Base-by-base conservation (phyloP, 2,329 filamentous ascomycete genomes). In the Fusarium subglutinans region DNA sequence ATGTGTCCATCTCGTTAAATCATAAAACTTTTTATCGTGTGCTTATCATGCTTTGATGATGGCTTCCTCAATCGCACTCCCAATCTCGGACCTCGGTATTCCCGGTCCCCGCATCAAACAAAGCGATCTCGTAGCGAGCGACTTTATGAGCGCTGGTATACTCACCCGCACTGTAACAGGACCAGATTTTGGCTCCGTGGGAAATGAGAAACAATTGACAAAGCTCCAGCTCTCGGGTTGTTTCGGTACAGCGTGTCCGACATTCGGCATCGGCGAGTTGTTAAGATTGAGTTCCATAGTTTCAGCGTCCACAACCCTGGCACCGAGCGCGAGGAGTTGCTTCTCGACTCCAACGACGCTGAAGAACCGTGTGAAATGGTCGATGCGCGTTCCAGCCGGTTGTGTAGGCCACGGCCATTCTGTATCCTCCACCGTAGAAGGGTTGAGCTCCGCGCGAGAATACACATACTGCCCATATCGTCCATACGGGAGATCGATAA, bases 181-280 rank as follows among this genome's bases (percentile, higher is more conserved):
- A 11, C 55, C 58, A 11, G 73, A 48, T 44, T 69, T 71, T 3
- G 73, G 58, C 15, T 75, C 57, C 2, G 67, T 55, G 4, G 71
- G 67, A 40, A 77, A 73, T 1, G 70, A 75, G 51, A 79, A 79
- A 37, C 77, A 78, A 24, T 78, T 70, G 40, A 78, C 77, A 11
- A 78, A 78, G 24, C 77, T 78, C 77, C 77, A 78, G 41, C 77
- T 78, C n/a, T 78, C 77, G 2, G 77, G 74, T 18, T 78, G 77
- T 8, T 64, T 54, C 7, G 73, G 47, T 5, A 66, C 28, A 20
- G 54, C 43, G 3, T 64, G 57, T 22, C 22, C 35, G 9, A 73
- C 50, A 8, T 62, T 47, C 9, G 57, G 60, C 53, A 67, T 63
- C 2, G 64, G 48, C 2, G 66, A 75, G 33, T 56, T 71, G 13